phyloP scores from a whole-genome alignment of 345 rosid genomes.

The Eucalyptus rudis region DNA sequence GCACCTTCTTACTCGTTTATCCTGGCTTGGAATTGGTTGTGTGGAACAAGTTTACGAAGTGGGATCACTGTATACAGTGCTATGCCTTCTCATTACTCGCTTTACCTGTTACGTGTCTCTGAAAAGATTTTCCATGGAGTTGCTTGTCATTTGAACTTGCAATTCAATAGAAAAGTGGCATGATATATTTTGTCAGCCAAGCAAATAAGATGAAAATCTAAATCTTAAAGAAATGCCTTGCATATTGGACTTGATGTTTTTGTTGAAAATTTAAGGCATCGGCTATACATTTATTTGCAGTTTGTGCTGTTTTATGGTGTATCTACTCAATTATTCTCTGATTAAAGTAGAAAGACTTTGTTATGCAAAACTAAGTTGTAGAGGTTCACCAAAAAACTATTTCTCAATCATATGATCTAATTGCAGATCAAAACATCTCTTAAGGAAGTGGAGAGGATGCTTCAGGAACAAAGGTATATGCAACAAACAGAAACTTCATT shows the following conservation, averaged over 20 bases:
- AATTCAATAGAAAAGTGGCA: not conserved
- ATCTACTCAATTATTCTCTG: not conserved
- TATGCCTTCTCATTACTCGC: not conserved
- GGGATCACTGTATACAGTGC: not conserved
- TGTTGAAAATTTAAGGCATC: not conserved
- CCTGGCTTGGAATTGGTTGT: not conserved
- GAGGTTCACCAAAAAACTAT: not conserved
- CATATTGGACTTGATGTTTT: not conserved
- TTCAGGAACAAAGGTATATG: constrained; percentile 66
- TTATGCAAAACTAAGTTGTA: not conserved
- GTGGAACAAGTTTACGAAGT: not conserved
- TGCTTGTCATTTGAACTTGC: not conserved
- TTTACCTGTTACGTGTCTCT: not conserved
- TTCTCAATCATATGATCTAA: not conserved
- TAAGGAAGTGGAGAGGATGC: constrained; percentile 60
- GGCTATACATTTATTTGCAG: not conserved
- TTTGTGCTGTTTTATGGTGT: not conserved
- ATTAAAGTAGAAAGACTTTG: not conserved
- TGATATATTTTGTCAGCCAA: not conserved
- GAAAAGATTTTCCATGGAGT: not conserved
- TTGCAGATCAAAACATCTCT: constrained; percentile 66
- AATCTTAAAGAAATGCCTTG: not conserved
- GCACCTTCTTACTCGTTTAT: not conserved
- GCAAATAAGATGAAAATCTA: not conserved
- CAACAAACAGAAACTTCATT: not conserved